These are phyloP conservation scores for Sophora flavescens DNA, from an alignment of 306 rosid genomes.

Conservation along the genomic window DNA sequence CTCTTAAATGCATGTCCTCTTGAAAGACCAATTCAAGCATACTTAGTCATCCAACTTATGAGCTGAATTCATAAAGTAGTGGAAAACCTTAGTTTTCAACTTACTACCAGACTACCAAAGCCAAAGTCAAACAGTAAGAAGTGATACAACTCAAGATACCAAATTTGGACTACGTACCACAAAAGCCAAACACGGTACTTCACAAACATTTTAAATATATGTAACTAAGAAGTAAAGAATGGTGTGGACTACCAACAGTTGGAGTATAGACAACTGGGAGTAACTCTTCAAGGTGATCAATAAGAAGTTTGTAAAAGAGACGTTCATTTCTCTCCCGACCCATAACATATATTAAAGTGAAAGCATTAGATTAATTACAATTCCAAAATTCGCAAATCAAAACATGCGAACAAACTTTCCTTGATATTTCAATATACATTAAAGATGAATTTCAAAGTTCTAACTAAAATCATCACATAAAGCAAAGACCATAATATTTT, in stretches of 20 bases:
- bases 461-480: too few species aligned
- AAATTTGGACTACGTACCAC: too few species aligned
- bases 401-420: too few species aligned
- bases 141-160: neutral
- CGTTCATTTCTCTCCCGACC: constrained; percentile 88
- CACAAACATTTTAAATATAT: too few species aligned
- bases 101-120: neutral
- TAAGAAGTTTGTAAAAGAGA: constrained; percentile 88
- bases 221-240: too few species aligned
- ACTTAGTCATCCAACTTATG: constrained; percentile 2
- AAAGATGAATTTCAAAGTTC: neutral
- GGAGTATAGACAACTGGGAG: constrained; percentile 98
- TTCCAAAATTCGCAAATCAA: neutral
- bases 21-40: constrained; percentile 5
- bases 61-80: neutral
- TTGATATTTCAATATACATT: neutral
- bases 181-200: too few species aligned
- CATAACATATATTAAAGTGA: constrained; percentile 21
- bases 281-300: constrained; percentile 92
- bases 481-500: too few species aligned
- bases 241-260: too few species aligned
- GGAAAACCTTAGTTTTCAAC: neutral
- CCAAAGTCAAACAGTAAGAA: neutral
- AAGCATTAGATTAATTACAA: constrained; percentile 35
- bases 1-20: constrained; percentile 25